Evolutionary conservation across 1,139 yeast species (phyloP).

Genomic region (Magnusiomyces sp.): DNA sequence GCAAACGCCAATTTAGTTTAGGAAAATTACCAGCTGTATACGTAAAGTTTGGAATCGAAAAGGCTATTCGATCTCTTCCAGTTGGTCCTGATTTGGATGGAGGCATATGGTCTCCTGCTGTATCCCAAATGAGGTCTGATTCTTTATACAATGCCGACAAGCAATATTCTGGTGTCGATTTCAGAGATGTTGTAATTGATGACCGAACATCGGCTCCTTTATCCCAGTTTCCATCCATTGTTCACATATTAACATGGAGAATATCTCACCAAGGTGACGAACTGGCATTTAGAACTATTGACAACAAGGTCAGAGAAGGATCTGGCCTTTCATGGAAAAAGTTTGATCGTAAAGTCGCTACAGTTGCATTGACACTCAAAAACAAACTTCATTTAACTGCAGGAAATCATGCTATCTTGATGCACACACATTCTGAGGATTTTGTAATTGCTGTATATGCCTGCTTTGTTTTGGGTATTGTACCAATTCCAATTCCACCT

Average conservation of each 20-base stretch:
- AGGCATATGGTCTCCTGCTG: conserved; percentile 77
- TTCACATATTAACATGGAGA: conserved; percentile 73
- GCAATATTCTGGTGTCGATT: conserved; percentile 76
- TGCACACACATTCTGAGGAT: conserved; percentile 86
- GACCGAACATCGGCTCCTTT: conserved; percentile 67
- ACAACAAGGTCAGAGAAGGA: conserved; percentile 37
- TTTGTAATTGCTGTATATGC: conserved; percentile 78
- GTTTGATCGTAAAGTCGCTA: conserved; percentile 67
- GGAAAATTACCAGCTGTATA: conserved; percentile 71
- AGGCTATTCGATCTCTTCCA: conserved; percentile 61
- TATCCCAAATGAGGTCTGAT: conserved; percentile 49
- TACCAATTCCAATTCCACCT: conserved; percentile 75
- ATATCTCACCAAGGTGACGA: conserved; percentile 69
- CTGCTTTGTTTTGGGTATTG: conserved; percentile 72
- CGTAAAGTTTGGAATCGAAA: conserved; percentile 68
- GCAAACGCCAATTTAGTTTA: conserved; percentile 69
- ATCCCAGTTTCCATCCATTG: conserved; percentile 61
- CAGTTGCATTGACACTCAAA: conserved; percentile 53
- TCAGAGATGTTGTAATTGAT: conserved; percentile 64
- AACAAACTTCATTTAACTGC: conserved; percentile 44
- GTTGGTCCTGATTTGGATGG: conserved; percentile 74
- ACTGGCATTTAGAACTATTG: conserved; percentile 64
- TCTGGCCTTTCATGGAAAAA: conserved; percentile 74
- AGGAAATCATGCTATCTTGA: conserved; percentile 68
- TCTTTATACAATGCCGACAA: conserved; percentile 42